Base-by-base conservation (phyloP, 2,329 filamentous ascomycete genomes). In the Colletotrichum sp. region DNA sequence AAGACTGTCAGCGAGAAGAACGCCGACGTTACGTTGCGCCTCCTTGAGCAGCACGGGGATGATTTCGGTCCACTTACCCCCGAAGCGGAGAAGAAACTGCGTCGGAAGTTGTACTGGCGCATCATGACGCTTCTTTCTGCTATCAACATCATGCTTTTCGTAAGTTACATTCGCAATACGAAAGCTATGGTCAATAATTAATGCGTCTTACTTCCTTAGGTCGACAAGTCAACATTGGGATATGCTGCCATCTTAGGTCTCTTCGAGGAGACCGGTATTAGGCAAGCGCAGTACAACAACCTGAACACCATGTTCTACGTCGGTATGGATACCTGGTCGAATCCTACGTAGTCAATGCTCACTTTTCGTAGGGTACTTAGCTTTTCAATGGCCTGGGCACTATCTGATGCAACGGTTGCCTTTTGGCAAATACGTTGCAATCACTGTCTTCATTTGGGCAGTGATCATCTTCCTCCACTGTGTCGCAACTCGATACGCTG, bases 241-340 rank as follows among this genome's bases (percentile, higher is more conserved):
- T 87, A 86, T 60, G 81, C 85, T 8, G 83, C 85, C 1, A 83
- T 87, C 26, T 80, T 87, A 7, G 86, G 85, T 0, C 73, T 87
- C 0, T 86, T 87, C 21, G 83, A 86, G 44, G 85, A 87, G 64
- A 87, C 84, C 0, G 82, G 83, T 4, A 85, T 87, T 28, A 78
- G 71, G 6, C 81, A 84, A 18, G 79, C 81, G 1, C 78, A 87
- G 68, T 87, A 85, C 69, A 86, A 86, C 65, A 86, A 86, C 59
- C 76, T 86, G 3, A 84, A 83, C 75, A 86, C 85, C 4, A 81
- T 87, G 34, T 87, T 86, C 75, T 87, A 86, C 49, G 84, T 85
- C 55, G 85, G 85, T 85, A 78, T 21, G 80, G 68, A 28, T 24
- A n/a, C 8, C 6, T 26, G 28, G 24, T 28, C 21, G 28, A 68